These are phyloP conservation scores for Gnomoniopsis sp. DNA, from an alignment of 2,329 filamentous ascomycete genomes.

Conservation along the genomic window DNA sequence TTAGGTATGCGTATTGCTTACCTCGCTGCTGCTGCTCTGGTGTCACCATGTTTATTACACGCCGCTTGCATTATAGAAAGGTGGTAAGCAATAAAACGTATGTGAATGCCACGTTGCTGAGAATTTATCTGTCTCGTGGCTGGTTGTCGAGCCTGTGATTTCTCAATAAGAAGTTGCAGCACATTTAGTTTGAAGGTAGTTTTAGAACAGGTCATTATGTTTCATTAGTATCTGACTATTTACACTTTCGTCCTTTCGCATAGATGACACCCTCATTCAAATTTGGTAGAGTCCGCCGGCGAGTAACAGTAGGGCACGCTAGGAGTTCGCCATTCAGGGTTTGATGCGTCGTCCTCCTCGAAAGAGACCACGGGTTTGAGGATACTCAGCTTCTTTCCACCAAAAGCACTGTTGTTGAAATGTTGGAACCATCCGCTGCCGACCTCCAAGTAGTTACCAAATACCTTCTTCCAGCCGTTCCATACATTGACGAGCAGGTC, in stretches of 20 bases:
- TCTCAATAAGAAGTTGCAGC: too few species aligned
- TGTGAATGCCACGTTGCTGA: too few species aligned
- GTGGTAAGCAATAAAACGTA: too few species aligned
- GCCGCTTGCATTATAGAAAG: too few species aligned
- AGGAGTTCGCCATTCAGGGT: constrained; percentile 20
- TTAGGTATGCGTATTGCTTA: too few species aligned
- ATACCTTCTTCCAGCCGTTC: constrained; percentile 23
- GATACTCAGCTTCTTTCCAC: constrained; percentile 22
- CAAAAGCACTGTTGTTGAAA: constrained; percentile 24
- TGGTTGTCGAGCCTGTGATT: too few species aligned
- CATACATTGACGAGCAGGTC: constrained; percentile 24
- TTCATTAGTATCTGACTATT: background rate
- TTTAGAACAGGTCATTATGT: background rate
- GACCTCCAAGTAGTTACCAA: constrained; percentile 21
- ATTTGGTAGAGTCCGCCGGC: constrained; percentile 17
- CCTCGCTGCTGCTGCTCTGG: too few species aligned
- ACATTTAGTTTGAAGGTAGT: too few species aligned
- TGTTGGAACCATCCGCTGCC: constrained; percentile 23
- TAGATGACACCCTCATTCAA: background rate
- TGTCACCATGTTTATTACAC: too few species aligned
- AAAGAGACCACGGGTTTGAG: constrained; percentile 24
- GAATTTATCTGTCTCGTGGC: too few species aligned
- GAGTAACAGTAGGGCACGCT: constrained; percentile 23
- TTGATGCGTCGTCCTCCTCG: constrained; percentile 18
- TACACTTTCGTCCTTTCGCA: background rate